Conservation (phyloP, 1,284 basidiomycete genomes). For the Ustilago sp. region DNA sequence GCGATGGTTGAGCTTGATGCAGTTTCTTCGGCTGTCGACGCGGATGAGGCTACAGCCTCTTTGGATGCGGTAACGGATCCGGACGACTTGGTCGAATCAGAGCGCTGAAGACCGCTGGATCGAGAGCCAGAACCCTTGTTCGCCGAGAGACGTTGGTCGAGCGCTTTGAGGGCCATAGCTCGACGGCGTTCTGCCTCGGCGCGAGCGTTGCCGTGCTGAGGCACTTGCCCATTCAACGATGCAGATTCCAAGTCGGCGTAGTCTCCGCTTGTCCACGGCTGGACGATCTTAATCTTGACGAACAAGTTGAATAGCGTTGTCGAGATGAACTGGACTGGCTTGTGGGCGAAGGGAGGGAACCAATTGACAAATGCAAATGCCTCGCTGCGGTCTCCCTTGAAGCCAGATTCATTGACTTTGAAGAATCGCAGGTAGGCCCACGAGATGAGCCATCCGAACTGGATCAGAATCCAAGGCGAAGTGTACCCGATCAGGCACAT, state of each 20-base stretch:
- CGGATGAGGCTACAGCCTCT: slow-evolving; percentile 1
- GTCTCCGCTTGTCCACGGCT: slow-evolving; percentile 72
- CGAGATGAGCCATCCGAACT: slow-evolving; percentile 92
- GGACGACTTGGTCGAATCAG: slow-evolving; percentile 32
- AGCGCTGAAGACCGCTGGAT: slow-evolving; percentile 25
- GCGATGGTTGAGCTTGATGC: slow-evolving; percentile 17
- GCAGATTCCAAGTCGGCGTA: slow-evolving; percentile 70
- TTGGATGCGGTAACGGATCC: slow-evolving; percentile 18
- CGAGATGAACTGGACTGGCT: slow-evolving; percentile 77
- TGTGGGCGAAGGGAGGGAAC: slow-evolving; percentile 85
- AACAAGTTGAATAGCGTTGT: slow-evolving; percentile 78
- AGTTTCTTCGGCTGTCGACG: background rate
- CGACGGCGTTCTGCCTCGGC: slow-evolving; percentile 72
- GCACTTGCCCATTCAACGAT: slow-evolving; percentile 75
- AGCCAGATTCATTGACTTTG: slow-evolving; percentile 79
- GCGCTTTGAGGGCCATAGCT: slow-evolving; percentile 91
- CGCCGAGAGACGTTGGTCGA: slow-evolving; percentile 86
- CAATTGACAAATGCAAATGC: slow-evolving; percentile 95
- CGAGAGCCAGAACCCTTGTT: slow-evolving; percentile 37
- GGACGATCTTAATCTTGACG: slow-evolving; percentile 77
- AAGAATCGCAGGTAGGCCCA: slow-evolving; percentile 97
- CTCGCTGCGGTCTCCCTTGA: slow-evolving; percentile 87
- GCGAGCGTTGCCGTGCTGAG: slow-evolving; percentile 40
- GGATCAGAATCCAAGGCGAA: slow-evolving; percentile 94
- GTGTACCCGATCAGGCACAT: slow-evolving; percentile 88